Base-by-base conservation (phyloP, 208 protist species). In the Leptomonas seymouri region DNA sequence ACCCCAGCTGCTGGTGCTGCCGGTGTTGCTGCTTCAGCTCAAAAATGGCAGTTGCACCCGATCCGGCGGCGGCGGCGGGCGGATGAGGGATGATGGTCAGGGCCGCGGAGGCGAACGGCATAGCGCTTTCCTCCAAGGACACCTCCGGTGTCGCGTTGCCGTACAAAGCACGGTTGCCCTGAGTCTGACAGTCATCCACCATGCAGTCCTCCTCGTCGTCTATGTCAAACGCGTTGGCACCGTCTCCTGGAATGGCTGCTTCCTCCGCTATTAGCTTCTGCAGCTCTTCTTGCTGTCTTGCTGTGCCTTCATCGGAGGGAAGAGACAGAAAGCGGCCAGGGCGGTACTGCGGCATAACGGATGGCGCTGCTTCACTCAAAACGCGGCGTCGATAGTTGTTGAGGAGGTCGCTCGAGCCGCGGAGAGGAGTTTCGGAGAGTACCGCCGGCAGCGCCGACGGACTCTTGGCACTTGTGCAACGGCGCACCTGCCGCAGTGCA, bases 21-120 rank as follows among this genome's bases (percentile, higher is more conserved):
- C 62, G 42, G n/a, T 67, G 67, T 18, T 65, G 56, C 21, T 72
- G 64, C 61, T 80, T 69, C 44, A 80, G 46, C 36, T 71, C 82
- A 14, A 69, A 41, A 25, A 81, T 79, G 1, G 78, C 78, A 0
- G 78, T 71, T 1, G 59, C 71, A 14, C 71, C 78, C 14, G 82
- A 82, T 6, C 82, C 75, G 1, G 78, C 78, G 15, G 67, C 82
- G 16, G 71, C 41, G 31, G 67, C 25, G 5, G 77, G 69, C 14
- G 48, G 68, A 41, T 69, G 78, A 30, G 71, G 71, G 1, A 62
- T n/a, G 18, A 61, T 30, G 41, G 53, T 34, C 31, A 53, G 64
- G 6, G 46, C 16, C 23, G 71, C 42, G 4, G 51, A 30, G 51
- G 60, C 23, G 16, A 36, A 42, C 28, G 7, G 44, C 45, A 53